Evolutionary conservation across 2,329 filamentous ascomycete genomes (phyloP), one percentile per base, ranked within the genome.

Genomic region (Clathrospora elynae): DNA sequence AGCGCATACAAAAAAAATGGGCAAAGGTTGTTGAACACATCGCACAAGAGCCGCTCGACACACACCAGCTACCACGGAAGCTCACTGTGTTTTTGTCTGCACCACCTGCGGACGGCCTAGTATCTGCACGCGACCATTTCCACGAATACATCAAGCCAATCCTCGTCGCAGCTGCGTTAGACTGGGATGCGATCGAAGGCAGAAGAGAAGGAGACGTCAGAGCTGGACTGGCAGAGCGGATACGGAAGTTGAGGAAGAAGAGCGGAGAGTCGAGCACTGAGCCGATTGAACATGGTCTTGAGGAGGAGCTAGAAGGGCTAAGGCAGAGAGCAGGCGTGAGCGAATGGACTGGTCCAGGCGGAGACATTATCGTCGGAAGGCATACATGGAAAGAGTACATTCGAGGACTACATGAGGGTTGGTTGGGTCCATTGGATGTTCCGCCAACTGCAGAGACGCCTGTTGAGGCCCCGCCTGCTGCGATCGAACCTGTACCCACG

Each of bases 341-440:
- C 17, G 83, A 88, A 22, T 92, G 86, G 62, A 77, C 85, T 3
- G 91, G 88, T 7, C 76, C 86, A 14, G 80, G 81, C 51, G 93
- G 93, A 30, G 92, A 97, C 66, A 78, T 99, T 36, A 84, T 97
- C 12, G 83, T 99, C 59, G 93, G 93, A 9, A 78, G 92, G 42
- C 88, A 96, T 67, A 86, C 92, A 7, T 99, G 93, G 93, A 99
- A 96, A 73, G 93, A 99, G 72, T 99, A 97, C 68, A 76, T 97
- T 16, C 81, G 91, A 45, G 93, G 93, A 31, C 66, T 97, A 55
- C 93, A 99, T 67, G 93, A 99, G 72, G 93, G 93, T 42, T 99
- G 93, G 92, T 75, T 99, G 16, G 92, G 93, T 0, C 90, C 93
- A 6, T 74, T 95, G 29, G 82, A 86, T 46, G 72, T 83, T 42